These are phyloP conservation scores for Aspergillus fijiensis DNA, from an alignment of 2,329 filamentous ascomycete genomes.

Conservation along the genomic window DNA sequence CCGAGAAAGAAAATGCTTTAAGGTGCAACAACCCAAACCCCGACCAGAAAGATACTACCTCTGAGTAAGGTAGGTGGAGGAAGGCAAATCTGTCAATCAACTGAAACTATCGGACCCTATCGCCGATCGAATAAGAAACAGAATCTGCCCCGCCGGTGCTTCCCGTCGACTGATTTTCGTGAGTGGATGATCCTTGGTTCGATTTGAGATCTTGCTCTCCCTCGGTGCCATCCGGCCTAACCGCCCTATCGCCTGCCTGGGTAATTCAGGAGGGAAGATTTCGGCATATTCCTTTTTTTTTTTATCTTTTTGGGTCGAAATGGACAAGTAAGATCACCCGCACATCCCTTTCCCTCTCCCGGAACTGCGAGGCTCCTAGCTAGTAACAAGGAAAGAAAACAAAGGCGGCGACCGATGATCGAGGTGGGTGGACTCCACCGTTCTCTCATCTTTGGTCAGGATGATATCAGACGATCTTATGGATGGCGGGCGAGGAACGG, in stretches of 20 bases:
- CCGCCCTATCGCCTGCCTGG: neutral
- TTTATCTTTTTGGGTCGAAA: no score
- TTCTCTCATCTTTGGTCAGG: neutral
- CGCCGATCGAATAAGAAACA: conserved; percentile 1
- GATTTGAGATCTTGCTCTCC: neutral
- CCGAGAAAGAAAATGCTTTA: no score
- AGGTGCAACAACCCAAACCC: neutral
- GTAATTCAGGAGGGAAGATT: neutral
- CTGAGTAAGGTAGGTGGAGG: neutral
- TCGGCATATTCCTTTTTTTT: neutral
- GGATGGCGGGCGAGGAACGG: neutral
- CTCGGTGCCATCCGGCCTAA: neutral
- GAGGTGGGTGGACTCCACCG: neutral
- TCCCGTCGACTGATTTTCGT: neutral
- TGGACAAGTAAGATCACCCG: no score
- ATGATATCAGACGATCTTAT: neutral
- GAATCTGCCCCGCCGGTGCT: neutral
- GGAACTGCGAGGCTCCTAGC: no score
- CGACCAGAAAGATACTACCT: neutral
- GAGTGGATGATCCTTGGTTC: neutral
- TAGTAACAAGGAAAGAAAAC: no score
- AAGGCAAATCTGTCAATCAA: neutral
- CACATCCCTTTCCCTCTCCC: no score
- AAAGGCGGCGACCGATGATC: neutral
- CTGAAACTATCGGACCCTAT: neutral